Evolutionary conservation across 164 flowering plant genomes (phyloP).

Genomic region (Aristolochia californica): DNA sequence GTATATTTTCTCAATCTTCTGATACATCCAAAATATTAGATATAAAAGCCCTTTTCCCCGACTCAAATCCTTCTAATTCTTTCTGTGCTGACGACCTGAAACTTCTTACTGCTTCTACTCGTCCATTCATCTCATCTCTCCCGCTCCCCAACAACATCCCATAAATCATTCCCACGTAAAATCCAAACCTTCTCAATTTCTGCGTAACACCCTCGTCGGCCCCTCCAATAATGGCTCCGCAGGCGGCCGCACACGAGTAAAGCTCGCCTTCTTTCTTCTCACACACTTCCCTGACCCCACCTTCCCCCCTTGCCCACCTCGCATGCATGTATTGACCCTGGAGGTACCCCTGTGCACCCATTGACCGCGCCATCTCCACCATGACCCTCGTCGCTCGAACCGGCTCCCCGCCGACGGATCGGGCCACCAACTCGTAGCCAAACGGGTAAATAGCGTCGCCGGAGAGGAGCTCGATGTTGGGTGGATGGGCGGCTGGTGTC

Average conservation of each 20-base stretch:
- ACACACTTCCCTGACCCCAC: too few species aligned
- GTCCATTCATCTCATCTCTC: too few species aligned
- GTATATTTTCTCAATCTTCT: too few species aligned
- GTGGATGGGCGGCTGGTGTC: conserved; percentile 8
- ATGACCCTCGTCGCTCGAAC: conserved; percentile 37
- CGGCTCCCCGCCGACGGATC: conserved; percentile 12
- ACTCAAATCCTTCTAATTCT: conserved; percentile 22
- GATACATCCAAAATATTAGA: conserved; percentile 7
- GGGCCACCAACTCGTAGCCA: conserved; percentile 24
- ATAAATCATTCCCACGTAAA: conserved; percentile 35
- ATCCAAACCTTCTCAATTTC: conserved; percentile 44
- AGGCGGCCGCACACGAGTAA: conserved; percentile 48
- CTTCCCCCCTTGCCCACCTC: neutral
- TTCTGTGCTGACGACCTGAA: conserved; percentile 20
- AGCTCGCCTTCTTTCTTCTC: conserved; percentile 39
- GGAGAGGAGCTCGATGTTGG: conserved; percentile 46
- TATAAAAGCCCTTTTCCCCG: conserved; percentile 7
- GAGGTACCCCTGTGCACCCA: conserved; percentile 42
- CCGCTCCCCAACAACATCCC: conserved; percentile 15
- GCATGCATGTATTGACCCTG: conserved; percentile 26
- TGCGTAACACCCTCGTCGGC: conserved; percentile 44
- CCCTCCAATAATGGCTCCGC: conserved; percentile 73
- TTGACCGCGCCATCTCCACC: conserved; percentile 37
- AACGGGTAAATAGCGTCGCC: conserved; percentile 44
- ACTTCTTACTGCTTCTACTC: conserved; percentile 12